A percentile compares a stretch with the other conserved stretches of the same genome.
These are phyloP conservation scores for Plasmodium vivax DNA, from an alignment of 169 alveolate genomes.

Conservation along the genomic window DNA sequence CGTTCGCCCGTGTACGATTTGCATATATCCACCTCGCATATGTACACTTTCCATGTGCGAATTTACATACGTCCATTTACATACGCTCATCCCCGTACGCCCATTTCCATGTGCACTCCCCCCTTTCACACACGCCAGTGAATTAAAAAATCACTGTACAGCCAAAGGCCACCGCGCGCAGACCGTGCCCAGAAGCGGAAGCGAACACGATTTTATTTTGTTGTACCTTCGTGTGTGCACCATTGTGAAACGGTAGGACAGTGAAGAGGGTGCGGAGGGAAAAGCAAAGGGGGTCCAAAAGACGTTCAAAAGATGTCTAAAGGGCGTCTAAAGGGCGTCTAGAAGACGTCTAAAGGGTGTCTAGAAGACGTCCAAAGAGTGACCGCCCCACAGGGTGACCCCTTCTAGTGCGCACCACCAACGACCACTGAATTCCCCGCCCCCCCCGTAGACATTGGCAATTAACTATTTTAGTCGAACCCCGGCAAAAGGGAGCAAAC, in stretches of 20 bases:
- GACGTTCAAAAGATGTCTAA: background rate
- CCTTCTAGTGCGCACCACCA: background rate
- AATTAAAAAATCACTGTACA: background rate
- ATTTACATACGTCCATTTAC: background rate
- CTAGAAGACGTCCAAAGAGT: background rate
- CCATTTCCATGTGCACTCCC: background rate
- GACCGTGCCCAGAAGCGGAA: conserved; percentile 10
- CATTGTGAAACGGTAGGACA: background rate
- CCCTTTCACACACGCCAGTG: conserved; percentile 34
- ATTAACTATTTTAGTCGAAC: background rate
- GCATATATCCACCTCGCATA: no score
- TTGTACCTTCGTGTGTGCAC: conserved; percentile 2
- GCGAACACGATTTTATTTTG: background rate
- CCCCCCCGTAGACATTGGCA: background rate
- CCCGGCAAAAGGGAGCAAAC: background rate
- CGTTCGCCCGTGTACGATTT: background rate
- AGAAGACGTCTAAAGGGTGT: background rate
- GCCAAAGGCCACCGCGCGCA: conserved; percentile 21
- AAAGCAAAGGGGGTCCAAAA: background rate
- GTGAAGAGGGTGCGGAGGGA: background rate
- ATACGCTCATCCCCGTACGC: background rate
- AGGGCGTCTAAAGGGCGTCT: background rate
- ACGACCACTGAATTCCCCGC: background rate
- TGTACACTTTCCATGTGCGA: background rate
- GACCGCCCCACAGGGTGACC: background rate